Conservation (phyloP, 2,329 filamentous ascomycete species). For the Phoma sp. region DNA sequence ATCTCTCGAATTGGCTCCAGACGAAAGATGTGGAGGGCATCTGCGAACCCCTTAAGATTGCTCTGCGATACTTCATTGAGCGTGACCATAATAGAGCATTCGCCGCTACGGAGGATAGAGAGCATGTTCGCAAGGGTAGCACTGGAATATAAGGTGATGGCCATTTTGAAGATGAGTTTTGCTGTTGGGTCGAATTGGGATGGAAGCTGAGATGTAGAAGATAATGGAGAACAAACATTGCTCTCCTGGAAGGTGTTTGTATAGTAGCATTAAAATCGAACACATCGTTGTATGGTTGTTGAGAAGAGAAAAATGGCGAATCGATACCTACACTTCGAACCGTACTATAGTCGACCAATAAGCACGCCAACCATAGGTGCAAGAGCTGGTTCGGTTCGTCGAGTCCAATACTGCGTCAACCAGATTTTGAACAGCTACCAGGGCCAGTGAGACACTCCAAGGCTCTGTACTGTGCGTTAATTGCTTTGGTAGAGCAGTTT, state of each 20-base stretch:
- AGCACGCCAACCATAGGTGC: background rate
- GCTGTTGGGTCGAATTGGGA: background rate
- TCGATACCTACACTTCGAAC: background rate
- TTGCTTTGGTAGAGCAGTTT: no score
- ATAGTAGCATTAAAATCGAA: background rate
- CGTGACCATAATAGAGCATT: background rate
- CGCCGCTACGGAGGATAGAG: background rate
- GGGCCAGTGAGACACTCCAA: background rate
- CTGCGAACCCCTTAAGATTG: background rate
- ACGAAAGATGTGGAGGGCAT: background rate
- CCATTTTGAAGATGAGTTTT: background rate
- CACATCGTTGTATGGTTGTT: background rate
- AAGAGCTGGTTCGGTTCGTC: background rate
- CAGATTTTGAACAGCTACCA: background rate
- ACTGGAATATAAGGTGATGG: background rate
- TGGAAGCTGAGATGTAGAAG: background rate
- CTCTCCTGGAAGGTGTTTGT: background rate
- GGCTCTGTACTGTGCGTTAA: no score
- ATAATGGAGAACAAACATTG: background rate
- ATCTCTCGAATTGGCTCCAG: background rate
- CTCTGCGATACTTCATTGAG: background rate
- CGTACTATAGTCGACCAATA: no score
- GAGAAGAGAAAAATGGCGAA: background rate
- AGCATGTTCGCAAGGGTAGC: background rate
- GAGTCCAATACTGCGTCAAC: background rate